phyloP scores from a whole-genome alignment of 2,329 filamentous ascomycete genomes.

The Microdochium paspali region DNA sequence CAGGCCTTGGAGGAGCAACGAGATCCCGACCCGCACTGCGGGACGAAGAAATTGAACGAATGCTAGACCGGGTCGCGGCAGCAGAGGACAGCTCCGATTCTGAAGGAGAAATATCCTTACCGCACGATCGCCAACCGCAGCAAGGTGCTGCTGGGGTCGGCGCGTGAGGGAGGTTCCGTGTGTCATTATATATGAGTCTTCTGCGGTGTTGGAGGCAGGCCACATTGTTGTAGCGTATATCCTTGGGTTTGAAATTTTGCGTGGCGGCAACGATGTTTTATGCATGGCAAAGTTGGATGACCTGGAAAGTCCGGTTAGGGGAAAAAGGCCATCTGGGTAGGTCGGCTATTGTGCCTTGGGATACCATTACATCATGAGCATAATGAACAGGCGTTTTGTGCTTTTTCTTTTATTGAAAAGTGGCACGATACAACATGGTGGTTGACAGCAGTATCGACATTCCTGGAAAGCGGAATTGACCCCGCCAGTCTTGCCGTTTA shows the following conservation, averaged over 20 bases:
- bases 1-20: constrained; percentile 31
- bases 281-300: not conserved
- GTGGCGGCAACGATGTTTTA: not conserved
- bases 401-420: not conserved
- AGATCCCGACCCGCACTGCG: constrained; percentile 32
- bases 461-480: too few relatives aligned
- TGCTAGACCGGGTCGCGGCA: constrained; percentile 40
- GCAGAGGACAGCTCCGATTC: constrained; percentile 46
- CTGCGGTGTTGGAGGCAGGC: not conserved
- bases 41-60: constrained; percentile 49
- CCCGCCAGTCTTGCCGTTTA: too few relatives aligned
- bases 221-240: not conserved
- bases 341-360: not conserved
- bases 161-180: not conserved
- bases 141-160: constrained; percentile 1
- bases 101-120: constrained; percentile 46
- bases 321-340: not conserved
- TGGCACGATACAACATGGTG: too few relatives aligned
- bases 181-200: not conserved
- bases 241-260: not conserved
- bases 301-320: not conserved
- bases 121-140: constrained; percentile 15
- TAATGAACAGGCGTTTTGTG: not conserved
- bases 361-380: not conserved
- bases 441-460: too few relatives aligned